Evolutionary conservation across 805 yeast genomes (phyloP).

Genomic region (Dipodascus geniculatus): DNA sequence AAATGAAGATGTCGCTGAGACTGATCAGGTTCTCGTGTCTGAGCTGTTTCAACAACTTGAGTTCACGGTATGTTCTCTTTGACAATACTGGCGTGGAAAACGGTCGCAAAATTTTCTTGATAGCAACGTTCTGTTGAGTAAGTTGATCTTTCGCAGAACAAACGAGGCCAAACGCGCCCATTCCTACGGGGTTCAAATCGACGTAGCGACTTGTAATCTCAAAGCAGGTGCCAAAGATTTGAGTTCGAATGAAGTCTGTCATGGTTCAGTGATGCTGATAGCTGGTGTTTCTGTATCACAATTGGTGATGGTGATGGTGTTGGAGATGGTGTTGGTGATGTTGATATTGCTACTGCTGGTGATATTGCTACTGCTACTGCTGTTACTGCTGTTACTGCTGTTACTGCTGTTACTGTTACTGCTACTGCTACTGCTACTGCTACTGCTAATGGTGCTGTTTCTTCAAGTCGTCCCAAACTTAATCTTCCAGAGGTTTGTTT

Average conservation of each 20-base stretch:
- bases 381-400: too few species aligned
- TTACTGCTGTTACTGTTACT: too few species aligned
- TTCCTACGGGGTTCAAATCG: slow-evolving; percentile 93
- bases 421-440: too few species aligned
- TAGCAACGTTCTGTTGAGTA: slow-evolving; percentile 89
- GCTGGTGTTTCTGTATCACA: too few species aligned
- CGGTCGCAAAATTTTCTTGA: slow-evolving; percentile 96
- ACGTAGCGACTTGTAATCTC: slow-evolving; percentile 83
- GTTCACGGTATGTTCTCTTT: slow-evolving; percentile 91
- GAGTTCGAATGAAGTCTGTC: slow-evolving; percentile 41
- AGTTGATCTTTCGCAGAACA: slow-evolving; percentile 85
- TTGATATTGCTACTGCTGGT: too few species aligned
- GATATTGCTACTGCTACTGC: too few species aligned
- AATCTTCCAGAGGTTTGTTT: too few species aligned
- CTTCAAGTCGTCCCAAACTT: too few species aligned
- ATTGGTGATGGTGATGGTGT: too few species aligned
- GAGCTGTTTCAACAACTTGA: slow-evolving; percentile 83
- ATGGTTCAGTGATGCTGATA: neutral
- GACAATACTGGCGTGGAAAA: slow-evolving; percentile 90
- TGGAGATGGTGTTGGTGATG: too few species aligned
- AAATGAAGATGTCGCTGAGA: slow-evolving; percentile 82
- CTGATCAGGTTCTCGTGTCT: slow-evolving; percentile 92
- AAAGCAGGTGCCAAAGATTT: slow-evolving; percentile 89
- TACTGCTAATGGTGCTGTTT: too few species aligned
- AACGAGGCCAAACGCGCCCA: slow-evolving; percentile 98